These are phyloP conservation scores for Puccinia triticina DNA, from an alignment of 1,284 basidiomycete species.

Conservation along the genomic window DNA sequence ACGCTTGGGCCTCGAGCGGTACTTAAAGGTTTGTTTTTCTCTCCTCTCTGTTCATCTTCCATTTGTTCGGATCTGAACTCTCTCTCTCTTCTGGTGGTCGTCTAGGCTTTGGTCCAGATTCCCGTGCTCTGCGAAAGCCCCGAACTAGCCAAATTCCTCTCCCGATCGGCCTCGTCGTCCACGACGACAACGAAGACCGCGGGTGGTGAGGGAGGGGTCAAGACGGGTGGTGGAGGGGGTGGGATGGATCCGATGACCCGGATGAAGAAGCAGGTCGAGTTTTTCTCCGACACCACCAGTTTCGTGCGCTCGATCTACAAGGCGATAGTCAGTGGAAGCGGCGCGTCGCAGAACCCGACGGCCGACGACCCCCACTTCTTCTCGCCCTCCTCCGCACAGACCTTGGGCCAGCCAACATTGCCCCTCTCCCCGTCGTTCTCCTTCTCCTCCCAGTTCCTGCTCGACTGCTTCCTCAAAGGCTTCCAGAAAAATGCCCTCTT, in stretches of 20 bases:
- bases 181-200: background rate
- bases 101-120: conserved; percentile 72
- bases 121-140: conserved; percentile 77
- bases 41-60: too few species aligned
- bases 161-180: conserved; percentile 65
- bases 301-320: conserved; percentile 81
- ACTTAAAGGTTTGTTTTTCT: conserved; percentile 69
- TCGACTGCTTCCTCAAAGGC: conserved; percentile 16
- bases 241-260: conserved; percentile 19
- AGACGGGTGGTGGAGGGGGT: background rate
- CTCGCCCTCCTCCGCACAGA: conserved; percentile 16
- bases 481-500: background rate
- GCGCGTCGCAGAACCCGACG: background rate
- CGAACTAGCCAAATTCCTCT: conserved; percentile 82
- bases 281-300: conserved; percentile 68
- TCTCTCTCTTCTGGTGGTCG: too few species aligned
- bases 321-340: conserved; percentile 65
- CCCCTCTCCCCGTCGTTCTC: conserved; percentile 3
- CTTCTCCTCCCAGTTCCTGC: conserved; percentile 25
- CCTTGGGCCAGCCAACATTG: background rate
- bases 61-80: too few species aligned
- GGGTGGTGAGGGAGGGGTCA: conserved; percentile 69
- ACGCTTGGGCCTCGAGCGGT: conserved; percentile 77
- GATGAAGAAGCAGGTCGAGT: conserved; percentile 51
- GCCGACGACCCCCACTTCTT: conserved; percentile 75